Percentiles rank a stretch among this genome's conserved stretches.
These are phyloP conservation scores for Silene noctiflora DNA, from an alignment of 179 eudicot genomes.

Conservation along the genomic window DNA sequence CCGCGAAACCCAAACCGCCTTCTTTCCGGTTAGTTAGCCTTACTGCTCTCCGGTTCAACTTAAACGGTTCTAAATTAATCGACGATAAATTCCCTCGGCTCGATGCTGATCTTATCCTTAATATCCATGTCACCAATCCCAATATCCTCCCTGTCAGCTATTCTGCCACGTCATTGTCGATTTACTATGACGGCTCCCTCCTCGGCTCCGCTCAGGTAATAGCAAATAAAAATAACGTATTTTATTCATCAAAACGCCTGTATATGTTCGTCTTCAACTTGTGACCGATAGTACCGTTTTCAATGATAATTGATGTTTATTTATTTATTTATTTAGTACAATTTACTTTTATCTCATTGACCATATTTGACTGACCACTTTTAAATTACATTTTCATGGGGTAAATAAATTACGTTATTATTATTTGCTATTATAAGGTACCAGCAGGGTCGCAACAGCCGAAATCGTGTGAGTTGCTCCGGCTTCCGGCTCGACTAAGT, in stretches of 20 bases:
- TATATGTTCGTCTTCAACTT: too few species aligned
- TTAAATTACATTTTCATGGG: too few species aligned
- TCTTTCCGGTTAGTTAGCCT: conserved; percentile 54
- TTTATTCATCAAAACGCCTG: too few species aligned
- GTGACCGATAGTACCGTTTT: too few species aligned
- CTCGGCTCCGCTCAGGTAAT: conserved; percentile 57
- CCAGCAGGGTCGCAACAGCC: conserved; percentile 71
- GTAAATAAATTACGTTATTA: too few species aligned
- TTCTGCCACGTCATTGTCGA: conserved; percentile 67
- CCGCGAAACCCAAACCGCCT: conserved; percentile 57
- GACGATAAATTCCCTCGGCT: conserved; percentile 36
- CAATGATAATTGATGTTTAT: too few species aligned
- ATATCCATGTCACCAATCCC: conserved; percentile 92
- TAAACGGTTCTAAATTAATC: conserved; percentile 7
- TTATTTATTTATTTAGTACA: too few species aligned
- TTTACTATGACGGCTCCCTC: conserved; percentile 63
- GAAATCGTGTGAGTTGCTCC: conserved; percentile 58
- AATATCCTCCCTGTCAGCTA: conserved; percentile 65
- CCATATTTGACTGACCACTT: too few species aligned
- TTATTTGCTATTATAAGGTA: conserved; percentile 18
- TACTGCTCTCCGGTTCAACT: conserved; percentile 44
- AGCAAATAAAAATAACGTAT: too few species aligned
- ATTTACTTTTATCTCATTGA: too few species aligned
- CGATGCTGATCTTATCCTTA: conserved; percentile 69
- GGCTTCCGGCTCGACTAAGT: conserved; percentile 66